Evolutionary conservation across 768 basidiomycete species (phyloP).

Genomic region (Tricholoma furcatifolium): DNA sequence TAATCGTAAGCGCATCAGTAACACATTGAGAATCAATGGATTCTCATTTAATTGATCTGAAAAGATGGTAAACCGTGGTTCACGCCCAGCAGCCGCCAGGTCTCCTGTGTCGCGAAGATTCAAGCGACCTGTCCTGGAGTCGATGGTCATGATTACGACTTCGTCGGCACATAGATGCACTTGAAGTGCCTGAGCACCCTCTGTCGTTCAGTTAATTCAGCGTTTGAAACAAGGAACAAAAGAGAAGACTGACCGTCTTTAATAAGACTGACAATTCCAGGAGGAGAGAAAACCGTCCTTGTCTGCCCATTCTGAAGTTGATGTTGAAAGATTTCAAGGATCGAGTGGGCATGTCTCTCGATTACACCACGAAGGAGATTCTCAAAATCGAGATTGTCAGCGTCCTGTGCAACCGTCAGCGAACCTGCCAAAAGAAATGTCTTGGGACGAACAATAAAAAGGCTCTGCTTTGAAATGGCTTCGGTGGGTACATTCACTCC

Average conservation of each 20-base stretch:
- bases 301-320: slow-evolving; percentile 52
- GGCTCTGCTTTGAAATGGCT: slow-evolving; percentile 36
- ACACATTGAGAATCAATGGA: slow-evolving; percentile 56
- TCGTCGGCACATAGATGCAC: slow-evolving; percentile 77
- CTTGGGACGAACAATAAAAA: slow-evolving; percentile 54
- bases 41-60: slow-evolving; percentile 69
- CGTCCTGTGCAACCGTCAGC: slow-evolving; percentile 38
- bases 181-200: slow-evolving; percentile 55
- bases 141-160: slow-evolving; percentile 73
- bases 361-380: slow-evolving; percentile 62
- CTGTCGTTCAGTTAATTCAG: slow-evolving; percentile 29
- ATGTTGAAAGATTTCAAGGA: slow-evolving; percentile 55
- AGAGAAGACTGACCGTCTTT: slow-evolving; percentile 47
- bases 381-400: slow-evolving; percentile 75
- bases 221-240: neutral
- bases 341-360: slow-evolving; percentile 59
- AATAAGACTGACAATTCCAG: slow-evolving; percentile 56
- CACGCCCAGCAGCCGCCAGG: slow-evolving; percentile 71
- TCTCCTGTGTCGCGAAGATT: slow-evolving; percentile 81
- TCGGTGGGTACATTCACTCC: slow-evolving; percentile 55
- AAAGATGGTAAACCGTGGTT: slow-evolving; percentile 57
- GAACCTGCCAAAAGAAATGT: neutral
- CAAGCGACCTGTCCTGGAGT: slow-evolving; percentile 75
- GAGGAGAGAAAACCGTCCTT: slow-evolving; percentile 58
- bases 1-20: slow-evolving; percentile 58